These are phyloP conservation scores for Encephalitozoon intestinalis DNA, from an alignment of 371 early-diverging fungal genomes.

Conservation along the genomic window DNA sequence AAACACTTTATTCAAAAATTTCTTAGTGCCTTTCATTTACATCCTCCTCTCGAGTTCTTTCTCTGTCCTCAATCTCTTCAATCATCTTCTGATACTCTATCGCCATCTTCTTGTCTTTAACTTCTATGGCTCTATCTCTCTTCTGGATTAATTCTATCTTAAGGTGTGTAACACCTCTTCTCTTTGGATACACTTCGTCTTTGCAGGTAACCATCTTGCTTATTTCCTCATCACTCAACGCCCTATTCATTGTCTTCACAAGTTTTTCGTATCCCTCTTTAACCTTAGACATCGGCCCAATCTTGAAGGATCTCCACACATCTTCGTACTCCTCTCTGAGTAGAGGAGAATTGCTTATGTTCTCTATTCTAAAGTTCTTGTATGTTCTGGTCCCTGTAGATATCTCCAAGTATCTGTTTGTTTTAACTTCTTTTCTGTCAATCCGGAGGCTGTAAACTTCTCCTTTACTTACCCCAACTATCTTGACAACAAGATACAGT, in stretches of 20 bases:
- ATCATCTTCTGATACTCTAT: conserved; percentile 39
- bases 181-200: conserved; percentile 34
- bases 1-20: neutral
- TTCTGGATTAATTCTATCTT: conserved; percentile 45
- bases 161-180: conserved; percentile 15
- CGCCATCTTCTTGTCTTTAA: conserved; percentile 32
- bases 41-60: neutral
- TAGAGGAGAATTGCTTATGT: conserved; percentile 41
- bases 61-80: conserved; percentile 40
- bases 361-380: conserved; percentile 36
- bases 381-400: conserved; percentile 23
- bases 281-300: neutral
- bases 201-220: conserved; percentile 40
- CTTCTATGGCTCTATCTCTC: conserved; percentile 43
- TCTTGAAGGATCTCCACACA: conserved; percentile 18
- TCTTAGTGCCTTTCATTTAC: neutral
- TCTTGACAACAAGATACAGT: conserved; percentile 43
- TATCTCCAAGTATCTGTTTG: conserved; percentile 43
- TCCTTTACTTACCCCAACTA: conserved; percentile 36
- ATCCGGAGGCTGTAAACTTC: conserved; percentile 41
- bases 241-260: conserved; percentile 32
- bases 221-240: conserved; percentile 46
- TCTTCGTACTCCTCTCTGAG: conserved; percentile 48
- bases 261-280: conserved; percentile 17
- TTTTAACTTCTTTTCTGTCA: conserved; percentile 11